Evolutionary conservation across 2,329 filamentous ascomycete species (phyloP).

Genomic region (Periconia digitata): DNA sequence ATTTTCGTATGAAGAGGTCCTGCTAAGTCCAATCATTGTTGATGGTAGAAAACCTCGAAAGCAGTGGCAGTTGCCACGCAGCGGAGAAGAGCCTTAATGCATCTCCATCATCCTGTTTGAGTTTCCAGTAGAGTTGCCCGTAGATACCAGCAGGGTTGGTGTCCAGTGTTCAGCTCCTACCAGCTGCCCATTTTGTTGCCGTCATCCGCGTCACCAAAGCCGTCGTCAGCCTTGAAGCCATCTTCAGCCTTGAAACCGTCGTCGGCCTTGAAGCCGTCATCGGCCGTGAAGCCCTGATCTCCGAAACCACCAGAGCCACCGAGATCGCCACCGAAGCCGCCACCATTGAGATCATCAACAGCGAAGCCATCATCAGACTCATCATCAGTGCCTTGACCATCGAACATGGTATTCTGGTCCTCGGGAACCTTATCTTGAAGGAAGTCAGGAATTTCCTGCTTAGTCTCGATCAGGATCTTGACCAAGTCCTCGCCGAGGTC

Average conservation of each 20-base stretch:
- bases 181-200: slow-evolving; percentile 29
- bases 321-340: slow-evolving; percentile 10
- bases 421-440: slow-evolving; percentile 66
- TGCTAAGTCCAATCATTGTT: too few relatives aligned
- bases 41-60: too few relatives aligned
- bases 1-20: too few relatives aligned
- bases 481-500: slow-evolving; percentile 73
- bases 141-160: too few relatives aligned
- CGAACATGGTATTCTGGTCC: slow-evolving; percentile 51
- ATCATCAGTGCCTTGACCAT: slow-evolving; percentile 54
- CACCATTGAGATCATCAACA: slow-evolving; percentile 10
- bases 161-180: too few relatives aligned
- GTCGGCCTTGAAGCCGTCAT: slow-evolving; percentile 9
- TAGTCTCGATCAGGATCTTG: slow-evolving; percentile 78
- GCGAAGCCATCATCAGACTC: slow-evolving; percentile 21
- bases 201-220: slow-evolving; percentile 14
- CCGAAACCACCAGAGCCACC: too few relatives aligned
- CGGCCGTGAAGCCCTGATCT: slow-evolving; percentile 12
- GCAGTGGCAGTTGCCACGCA: too few relatives aligned
- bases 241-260: slow-evolving; percentile 14
- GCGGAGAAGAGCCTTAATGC: too few relatives aligned
- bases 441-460: slow-evolving; percentile 81
- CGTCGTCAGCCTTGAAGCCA: slow-evolving; percentile 8
- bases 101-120: too few relatives aligned
- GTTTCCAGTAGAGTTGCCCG: too few relatives aligned